Evolutionary conservation across 495 filamentous ascomycete genomes (phyloP).

Genomic region (Staphylotrichum longicolle): DNA sequence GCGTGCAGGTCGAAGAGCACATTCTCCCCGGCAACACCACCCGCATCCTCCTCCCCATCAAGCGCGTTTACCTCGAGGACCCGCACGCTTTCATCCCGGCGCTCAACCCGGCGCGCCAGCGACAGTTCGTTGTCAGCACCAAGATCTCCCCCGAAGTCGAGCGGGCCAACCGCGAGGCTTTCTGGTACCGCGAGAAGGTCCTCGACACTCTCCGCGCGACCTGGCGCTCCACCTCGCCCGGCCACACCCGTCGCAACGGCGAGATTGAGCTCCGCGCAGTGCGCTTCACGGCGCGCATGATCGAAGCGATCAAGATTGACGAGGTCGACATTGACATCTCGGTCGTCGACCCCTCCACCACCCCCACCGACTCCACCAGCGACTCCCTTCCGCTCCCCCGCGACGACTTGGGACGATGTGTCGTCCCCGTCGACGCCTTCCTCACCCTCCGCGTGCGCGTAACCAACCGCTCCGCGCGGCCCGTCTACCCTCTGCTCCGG

Average conservation of each 20-base stretch:
- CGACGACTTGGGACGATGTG: neutral
- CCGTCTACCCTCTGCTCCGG: slow-evolving; percentile 71
- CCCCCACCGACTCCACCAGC: too few species aligned
- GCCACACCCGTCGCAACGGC: slow-evolving; percentile 52
- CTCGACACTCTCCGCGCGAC: slow-evolving; percentile 65
- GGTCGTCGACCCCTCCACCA: slow-evolving; percentile 36
- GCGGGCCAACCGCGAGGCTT: slow-evolving; percentile 73
- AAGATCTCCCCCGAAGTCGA: slow-evolving; percentile 78
- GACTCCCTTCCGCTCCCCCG: too few species aligned
- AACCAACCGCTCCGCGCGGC: slow-evolving; percentile 65
- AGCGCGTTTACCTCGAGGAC: slow-evolving; percentile 71
- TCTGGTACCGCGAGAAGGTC: slow-evolving; percentile 89
- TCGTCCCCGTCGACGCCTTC: slow-evolving; percentile 67
- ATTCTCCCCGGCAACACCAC: slow-evolving; percentile 75
- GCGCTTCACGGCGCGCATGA: slow-evolving; percentile 71
- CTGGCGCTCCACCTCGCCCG: slow-evolving; percentile 62
- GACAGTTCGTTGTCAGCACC: slow-evolving; percentile 86
- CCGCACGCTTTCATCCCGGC: slow-evolving; percentile 76
- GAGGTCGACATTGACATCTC: slow-evolving; percentile 70
- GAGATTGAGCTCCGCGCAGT: slow-evolving; percentile 72
- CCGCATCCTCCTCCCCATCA: slow-evolving; percentile 72
- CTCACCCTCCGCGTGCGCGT: slow-evolving; percentile 65
- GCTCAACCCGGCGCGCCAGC: slow-evolving; percentile 69
- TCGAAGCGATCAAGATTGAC: slow-evolving; percentile 77
- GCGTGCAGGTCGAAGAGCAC: slow-evolving; percentile 48